Evolutionary conservation across 805 yeast species (phyloP).

Genomic region (Lipomyces starkeyi): DNA sequence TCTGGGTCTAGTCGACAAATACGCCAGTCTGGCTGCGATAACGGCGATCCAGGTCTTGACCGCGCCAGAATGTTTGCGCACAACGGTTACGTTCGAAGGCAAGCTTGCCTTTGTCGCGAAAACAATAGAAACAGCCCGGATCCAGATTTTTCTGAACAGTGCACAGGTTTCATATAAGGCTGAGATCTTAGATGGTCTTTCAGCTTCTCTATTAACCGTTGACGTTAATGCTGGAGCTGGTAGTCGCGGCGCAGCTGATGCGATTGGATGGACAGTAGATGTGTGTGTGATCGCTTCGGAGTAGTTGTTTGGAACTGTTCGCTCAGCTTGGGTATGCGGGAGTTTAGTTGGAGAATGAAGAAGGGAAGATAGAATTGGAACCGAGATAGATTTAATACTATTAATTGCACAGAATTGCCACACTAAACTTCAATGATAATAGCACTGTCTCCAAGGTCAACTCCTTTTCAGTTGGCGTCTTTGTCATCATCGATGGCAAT

Average conservation of each 20-base stretch:
- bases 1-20: slow-evolving; percentile 7
- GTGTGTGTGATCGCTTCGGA: background rate
- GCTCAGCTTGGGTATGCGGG: too few relatives aligned
- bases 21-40: slow-evolving; percentile 15
- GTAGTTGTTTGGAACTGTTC: background rate
- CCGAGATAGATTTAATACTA: background rate
- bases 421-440: too few relatives aligned
- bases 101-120: background rate
- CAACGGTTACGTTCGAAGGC: background rate
- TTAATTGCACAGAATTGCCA: too few relatives aligned
- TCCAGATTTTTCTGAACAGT: background rate
- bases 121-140: background rate
- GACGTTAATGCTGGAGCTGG: background rate
- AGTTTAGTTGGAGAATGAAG: too few relatives aligned
- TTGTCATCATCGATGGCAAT: too few relatives aligned
- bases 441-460: too few relatives aligned
- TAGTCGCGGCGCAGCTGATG: background rate
- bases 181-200: background rate
- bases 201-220: background rate
- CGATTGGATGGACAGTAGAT: background rate
- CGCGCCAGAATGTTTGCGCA: background rate
- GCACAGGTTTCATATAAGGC: background rate
- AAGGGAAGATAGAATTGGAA: background rate
- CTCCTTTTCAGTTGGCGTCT: too few relatives aligned
- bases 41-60: background rate